Evolutionary conservation across 768 basidiomycete species (phyloP).

Genomic region (Mycena leptocephala): DNA sequence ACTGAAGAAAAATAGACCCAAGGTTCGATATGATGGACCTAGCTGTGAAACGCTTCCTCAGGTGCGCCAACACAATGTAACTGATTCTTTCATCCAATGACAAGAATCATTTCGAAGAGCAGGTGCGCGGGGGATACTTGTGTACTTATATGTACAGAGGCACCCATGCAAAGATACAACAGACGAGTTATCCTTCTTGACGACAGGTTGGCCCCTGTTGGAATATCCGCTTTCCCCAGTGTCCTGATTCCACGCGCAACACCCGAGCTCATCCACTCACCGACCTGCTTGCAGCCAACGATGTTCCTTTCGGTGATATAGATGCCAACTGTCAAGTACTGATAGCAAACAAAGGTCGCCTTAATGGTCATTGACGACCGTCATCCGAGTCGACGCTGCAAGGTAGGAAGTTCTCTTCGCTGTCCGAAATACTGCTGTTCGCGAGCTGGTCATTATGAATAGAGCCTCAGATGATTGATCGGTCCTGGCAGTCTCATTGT

Average conservation of each 20-base stretch:
- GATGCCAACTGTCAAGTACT: not conserved
- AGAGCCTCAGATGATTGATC: not conserved
- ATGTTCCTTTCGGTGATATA: not conserved
- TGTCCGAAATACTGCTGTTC: not conserved
- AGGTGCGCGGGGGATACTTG: not conserved
- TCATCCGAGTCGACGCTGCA: not conserved
- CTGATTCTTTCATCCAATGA: not conserved
- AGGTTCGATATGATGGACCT: not conserved
- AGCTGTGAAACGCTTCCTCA: not conserved
- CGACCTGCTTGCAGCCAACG: not conserved
- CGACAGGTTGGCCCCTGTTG: not conserved
- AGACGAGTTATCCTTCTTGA: not conserved
- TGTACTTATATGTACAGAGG: not conserved
- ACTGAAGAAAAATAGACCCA: not conserved
- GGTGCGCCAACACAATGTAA: not conserved
- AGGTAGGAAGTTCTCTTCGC: not conserved
- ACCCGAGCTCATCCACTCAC: not conserved
- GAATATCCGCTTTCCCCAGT: not conserved
- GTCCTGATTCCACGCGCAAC: not conserved
- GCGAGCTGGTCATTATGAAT: not conserved
- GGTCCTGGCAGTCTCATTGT: not conserved
- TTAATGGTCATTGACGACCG: not conserved
- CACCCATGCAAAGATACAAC: not conserved
- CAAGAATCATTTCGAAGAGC: not conserved
- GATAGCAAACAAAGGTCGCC: not conserved